These are phyloP conservation scores for Mycogone perniciosa DNA, from an alignment of 2,329 filamentous ascomycete genomes.

Conservation along the genomic window DNA sequence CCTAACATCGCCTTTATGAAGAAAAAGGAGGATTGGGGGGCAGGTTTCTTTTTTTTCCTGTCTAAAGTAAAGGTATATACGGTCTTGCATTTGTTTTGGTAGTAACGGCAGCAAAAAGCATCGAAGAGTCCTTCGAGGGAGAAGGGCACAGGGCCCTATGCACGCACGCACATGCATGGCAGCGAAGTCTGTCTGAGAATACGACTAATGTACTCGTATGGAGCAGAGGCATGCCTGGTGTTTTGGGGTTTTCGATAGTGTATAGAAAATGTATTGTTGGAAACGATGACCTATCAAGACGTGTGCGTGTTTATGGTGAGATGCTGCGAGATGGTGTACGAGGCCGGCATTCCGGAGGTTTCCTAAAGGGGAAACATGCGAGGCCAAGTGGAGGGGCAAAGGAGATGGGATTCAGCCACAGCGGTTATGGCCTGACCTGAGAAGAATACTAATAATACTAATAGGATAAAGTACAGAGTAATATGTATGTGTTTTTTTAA, in stretches of 20 bases:
- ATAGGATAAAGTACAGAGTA: too few relatives aligned
- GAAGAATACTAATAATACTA: too few relatives aligned
- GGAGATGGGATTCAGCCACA: background rate
- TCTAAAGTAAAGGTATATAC: background rate
- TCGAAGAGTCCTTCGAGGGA: too few relatives aligned
- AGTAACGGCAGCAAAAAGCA: background rate
- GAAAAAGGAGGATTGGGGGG: background rate
- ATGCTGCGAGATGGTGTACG: too few relatives aligned
- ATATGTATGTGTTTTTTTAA: too few relatives aligned
- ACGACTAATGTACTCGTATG: background rate
- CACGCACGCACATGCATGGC: too few relatives aligned
- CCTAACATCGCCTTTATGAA: background rate
- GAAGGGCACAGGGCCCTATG: too few relatives aligned
- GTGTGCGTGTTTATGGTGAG: too few relatives aligned
- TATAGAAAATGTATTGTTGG: constrained; percentile 3
- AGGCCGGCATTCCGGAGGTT: background rate
- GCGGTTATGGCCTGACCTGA: too few relatives aligned
- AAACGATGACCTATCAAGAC: background rate
- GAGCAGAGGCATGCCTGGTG: background rate
- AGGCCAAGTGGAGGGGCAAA: constrained; percentile 3
- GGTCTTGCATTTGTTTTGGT: background rate
- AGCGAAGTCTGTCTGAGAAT: background rate
- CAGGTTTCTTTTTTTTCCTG: background rate
- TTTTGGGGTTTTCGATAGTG: background rate
- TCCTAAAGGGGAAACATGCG: constrained; percentile 6